These are phyloP conservation scores for Cercophora newfieldiana DNA, from an alignment of 495 filamentous ascomycete species.

Conservation along the genomic window DNA sequence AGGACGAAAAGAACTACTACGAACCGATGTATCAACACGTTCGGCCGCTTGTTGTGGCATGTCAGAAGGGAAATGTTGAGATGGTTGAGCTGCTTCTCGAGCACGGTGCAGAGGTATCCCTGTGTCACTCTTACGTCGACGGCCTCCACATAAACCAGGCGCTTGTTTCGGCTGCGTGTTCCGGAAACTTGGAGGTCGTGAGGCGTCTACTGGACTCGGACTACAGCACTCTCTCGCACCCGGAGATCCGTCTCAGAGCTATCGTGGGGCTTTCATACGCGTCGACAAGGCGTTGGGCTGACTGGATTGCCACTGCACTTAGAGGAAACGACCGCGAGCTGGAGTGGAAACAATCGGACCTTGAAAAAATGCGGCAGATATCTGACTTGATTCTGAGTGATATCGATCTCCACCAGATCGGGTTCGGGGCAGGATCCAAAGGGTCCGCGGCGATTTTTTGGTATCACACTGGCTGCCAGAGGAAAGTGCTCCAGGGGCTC, in stretches of 20 bases:
- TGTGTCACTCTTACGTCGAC: not conserved
- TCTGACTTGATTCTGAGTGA: constrained; percentile 7
- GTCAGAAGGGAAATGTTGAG: constrained; percentile 4
- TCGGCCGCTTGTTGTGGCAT: constrained; percentile 8
- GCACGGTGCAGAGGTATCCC: constrained; percentile 4
- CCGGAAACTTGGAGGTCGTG: constrained; percentile 11
- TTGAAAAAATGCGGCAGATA: constrained; percentile 1
- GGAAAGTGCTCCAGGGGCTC: not conserved
- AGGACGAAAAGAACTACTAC: not conserved
- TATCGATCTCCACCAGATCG: constrained; percentile 1
- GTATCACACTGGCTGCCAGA: constrained; percentile 10
- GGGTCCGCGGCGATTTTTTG: constrained; percentile 1
- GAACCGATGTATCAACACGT: not conserved
- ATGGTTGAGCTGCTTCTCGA: constrained; percentile 1
- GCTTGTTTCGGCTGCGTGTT: constrained; percentile 11
- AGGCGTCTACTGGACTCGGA: not conserved
- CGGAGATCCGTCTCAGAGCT: constrained; percentile 4
- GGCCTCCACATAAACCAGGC: constrained; percentile 6
- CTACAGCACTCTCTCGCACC: not conserved
- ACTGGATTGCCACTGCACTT: too few relatives aligned
- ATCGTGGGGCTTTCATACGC: not conserved
- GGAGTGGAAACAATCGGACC: not conserved
- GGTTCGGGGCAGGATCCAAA: not conserved
- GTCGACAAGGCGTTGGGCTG: too few relatives aligned
- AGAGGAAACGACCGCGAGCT: not conserved